Percentiles rank a stretch among this genome's conserved stretches.
These are phyloP conservation scores for Hypoxylon sp. DNA, from an alignment of 2,329 filamentous ascomycete species.

Conservation along the genomic window DNA sequence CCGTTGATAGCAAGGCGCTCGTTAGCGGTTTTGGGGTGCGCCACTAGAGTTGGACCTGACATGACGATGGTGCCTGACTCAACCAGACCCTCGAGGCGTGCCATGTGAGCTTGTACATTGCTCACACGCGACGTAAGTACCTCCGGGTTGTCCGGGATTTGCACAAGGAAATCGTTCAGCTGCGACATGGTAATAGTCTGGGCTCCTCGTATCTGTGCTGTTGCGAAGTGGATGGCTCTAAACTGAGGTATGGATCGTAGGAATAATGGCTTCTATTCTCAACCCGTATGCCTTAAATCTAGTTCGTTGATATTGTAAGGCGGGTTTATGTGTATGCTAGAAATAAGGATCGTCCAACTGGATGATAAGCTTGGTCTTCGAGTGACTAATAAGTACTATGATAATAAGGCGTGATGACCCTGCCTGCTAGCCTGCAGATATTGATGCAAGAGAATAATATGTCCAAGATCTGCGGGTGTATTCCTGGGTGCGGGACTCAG, in stretches of 20 bases:
- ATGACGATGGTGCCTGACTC: conserved; percentile 43
- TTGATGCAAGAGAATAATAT: no score
- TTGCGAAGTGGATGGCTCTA: neutral
- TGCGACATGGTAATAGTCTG: conserved; percentile 31
- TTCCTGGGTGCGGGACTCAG: neutral
- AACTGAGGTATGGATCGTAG: neutral
- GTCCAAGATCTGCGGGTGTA: no score
- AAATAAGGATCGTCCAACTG: neutral
- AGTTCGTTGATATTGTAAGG: neutral
- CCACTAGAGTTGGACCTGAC: conserved; percentile 40
- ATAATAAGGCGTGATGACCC: neutral
- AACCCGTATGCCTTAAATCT: neutral
- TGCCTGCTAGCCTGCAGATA: no score
- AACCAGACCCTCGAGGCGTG: conserved; percentile 38
- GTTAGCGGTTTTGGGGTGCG: conserved; percentile 32
- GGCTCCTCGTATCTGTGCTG: neutral
- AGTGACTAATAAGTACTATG: conserved; percentile 8
- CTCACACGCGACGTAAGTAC: conserved; percentile 31
- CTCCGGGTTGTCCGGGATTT: conserved; percentile 42
- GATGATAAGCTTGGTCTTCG: neutral
- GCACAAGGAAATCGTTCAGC: conserved; percentile 45
- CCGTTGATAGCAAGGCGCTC: conserved; percentile 42
- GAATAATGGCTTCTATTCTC: neutral
- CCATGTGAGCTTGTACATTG: conserved; percentile 42
- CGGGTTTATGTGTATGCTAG: neutral